phyloP scores from a whole-genome alignment of 2,329 filamentous ascomycete genomes.

The Verticillium alfalfae region DNA sequence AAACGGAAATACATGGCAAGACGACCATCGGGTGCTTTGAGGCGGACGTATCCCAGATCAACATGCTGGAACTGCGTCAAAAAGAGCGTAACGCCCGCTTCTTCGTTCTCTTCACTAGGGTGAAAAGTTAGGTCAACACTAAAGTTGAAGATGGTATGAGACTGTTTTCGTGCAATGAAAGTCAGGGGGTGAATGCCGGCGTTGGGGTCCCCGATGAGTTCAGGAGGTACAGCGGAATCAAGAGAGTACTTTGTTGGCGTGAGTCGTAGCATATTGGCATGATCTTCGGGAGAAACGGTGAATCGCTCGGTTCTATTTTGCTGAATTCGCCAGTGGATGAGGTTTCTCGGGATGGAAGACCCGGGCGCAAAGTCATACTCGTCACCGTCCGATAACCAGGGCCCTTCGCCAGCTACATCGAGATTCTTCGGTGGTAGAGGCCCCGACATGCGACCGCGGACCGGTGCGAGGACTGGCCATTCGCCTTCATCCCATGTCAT shows the following conservation, averaged over 20 bases:
- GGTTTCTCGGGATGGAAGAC: constrained; percentile 42
- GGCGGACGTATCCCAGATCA: constrained; percentile 32
- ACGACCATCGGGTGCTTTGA: background rate
- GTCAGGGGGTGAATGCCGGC: constrained; percentile 20
- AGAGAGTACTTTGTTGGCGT: constrained; percentile 45
- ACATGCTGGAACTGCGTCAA: constrained; percentile 48
- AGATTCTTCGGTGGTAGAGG: constrained; percentile 26
- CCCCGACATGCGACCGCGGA: constrained; percentile 25
- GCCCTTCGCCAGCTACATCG: constrained; percentile 26
- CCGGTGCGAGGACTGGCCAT: constrained; percentile 22
- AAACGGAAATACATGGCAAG: background rate
- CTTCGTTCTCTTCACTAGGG: constrained; percentile 31
- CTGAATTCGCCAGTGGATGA: constrained; percentile 52
- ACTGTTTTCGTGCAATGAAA: constrained; percentile 49
- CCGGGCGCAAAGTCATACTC: constrained; percentile 37
- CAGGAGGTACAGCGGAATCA: background rate
- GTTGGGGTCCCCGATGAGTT: background rate
- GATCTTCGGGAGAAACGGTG: constrained; percentile 33
- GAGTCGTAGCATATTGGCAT: constrained; percentile 38
- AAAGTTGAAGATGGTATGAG: constrained; percentile 48
- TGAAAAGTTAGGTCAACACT: constrained; percentile 38
- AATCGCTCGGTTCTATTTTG: constrained; percentile 30
- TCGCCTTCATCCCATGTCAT: constrained; percentile 27
- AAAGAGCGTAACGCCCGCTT: constrained; percentile 48
- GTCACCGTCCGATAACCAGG: constrained; percentile 36